phyloP scores from a whole-genome alignment of 129 eudicot genomes.

The Rutidosis leptorrhynchoides region DNA sequence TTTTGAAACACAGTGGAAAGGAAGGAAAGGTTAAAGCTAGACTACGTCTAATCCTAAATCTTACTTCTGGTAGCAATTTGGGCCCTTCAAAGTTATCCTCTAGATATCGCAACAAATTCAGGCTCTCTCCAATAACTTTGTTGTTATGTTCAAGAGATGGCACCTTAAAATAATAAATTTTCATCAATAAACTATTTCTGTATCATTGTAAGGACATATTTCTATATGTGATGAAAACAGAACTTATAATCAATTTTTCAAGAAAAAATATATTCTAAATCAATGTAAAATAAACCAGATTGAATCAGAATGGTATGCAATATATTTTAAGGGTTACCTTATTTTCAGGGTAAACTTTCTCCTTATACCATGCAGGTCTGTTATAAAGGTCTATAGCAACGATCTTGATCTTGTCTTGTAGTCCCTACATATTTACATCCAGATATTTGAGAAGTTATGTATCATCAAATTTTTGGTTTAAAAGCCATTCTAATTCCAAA shows the following conservation, averaged over 20 bases:
- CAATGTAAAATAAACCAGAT: too few species aligned
- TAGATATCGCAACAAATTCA: conserved; percentile 67
- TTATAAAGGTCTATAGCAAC: conserved; percentile 58
- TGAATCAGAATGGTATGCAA: conserved; percentile 3
- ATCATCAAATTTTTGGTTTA: conserved; percentile 1
- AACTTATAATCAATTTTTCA: too few species aligned
- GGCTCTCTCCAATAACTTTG: conserved; percentile 75
- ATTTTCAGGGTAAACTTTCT: conserved; percentile 66
- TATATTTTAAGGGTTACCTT: conserved; percentile 42
- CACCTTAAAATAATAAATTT: conserved; percentile 43
- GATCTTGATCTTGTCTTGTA: conserved; percentile 69
- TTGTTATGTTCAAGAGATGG: conserved; percentile 88
- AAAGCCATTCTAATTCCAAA: too few species aligned
- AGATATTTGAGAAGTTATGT: background rate
- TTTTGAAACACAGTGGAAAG: background rate
- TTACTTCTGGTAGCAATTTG: conserved; percentile 63
- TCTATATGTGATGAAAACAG: background rate
- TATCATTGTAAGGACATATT: background rate
- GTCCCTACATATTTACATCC: conserved; percentile 48
- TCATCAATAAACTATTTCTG: background rate
- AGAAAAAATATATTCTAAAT: background rate
- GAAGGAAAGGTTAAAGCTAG: background rate
- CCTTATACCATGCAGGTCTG: conserved; percentile 81
- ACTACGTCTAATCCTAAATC: conserved; percentile 17
- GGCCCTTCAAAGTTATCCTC: conserved; percentile 85